Evolutionary conservation across 768 basidiomycete species (phyloP).

Genomic region (Trametes cinnabarina): DNA sequence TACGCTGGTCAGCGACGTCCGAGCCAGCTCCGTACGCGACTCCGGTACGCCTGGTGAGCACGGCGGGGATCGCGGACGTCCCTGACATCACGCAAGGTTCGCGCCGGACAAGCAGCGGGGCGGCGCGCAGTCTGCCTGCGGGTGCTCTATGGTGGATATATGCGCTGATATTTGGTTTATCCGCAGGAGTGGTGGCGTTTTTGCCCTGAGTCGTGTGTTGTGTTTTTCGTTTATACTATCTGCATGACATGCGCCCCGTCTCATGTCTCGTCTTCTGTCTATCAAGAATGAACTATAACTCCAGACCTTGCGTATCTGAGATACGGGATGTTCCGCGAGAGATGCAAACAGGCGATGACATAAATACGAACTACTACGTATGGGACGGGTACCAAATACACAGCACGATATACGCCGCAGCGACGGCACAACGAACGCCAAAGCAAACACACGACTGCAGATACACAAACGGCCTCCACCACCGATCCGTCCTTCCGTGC

Average conservation of each 20-base stretch:
- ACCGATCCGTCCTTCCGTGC: not conserved
- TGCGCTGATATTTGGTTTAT: constrained; percentile 5
- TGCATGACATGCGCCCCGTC: not conserved
- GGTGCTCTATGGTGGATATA: not conserved
- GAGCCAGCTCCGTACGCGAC: constrained; percentile 7
- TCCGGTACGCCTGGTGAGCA: not conserved
- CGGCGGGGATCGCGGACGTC: not conserved
- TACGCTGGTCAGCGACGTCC: not conserved
- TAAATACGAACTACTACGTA: not conserved
- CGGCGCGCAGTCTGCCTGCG: not conserved
- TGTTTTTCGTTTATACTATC: not conserved
- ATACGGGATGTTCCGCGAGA: too few relatives aligned
- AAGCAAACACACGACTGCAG: not conserved
- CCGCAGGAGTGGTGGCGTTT: not conserved
- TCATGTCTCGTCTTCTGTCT: not conserved
- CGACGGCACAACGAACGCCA: not conserved
- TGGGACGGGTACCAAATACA: constrained; percentile 7
- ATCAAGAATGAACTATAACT: too few relatives aligned
- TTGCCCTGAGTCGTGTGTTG: not conserved
- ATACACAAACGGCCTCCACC: not conserved
- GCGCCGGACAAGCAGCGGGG: constrained; percentile 1
- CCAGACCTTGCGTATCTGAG: too few relatives aligned
- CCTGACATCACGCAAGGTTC: constrained; percentile 9
- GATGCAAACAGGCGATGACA: not conserved
- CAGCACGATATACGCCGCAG: constrained; percentile 6